These are phyloP conservation scores for Noccaea caerulescens DNA, from an alignment of 345 rosid species.

Conservation along the genomic window DNA sequence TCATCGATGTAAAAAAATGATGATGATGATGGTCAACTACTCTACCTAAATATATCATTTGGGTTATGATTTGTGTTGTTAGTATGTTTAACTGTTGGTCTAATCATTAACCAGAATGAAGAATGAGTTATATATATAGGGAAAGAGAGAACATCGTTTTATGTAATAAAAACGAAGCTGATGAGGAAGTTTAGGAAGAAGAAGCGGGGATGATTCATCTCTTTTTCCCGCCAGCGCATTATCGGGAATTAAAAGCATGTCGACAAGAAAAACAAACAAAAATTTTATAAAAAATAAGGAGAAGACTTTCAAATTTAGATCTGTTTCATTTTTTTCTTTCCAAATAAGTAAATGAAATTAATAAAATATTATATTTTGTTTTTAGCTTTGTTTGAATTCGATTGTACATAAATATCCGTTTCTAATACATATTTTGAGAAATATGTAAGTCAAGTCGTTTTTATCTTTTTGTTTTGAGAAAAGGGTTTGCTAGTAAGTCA, in stretches of 20 bases:
- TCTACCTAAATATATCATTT: slow-evolving; percentile 16
- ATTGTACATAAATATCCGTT: not conserved
- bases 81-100: not conserved
- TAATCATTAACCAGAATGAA: slow-evolving; percentile 4
- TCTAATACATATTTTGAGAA: too few species aligned
- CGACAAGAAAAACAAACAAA: not conserved
- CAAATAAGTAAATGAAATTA: not conserved
- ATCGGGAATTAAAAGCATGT: not conserved
- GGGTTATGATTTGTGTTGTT: not conserved
- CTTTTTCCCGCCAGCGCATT: slow-evolving; percentile 12
- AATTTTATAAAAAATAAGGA: not conserved
- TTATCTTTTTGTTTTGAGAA: too few species aligned
- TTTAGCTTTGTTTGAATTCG: too few species aligned
- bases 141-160: not conserved
- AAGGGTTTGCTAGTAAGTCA: too few species aligned
- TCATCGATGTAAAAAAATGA: slow-evolving; percentile 25
- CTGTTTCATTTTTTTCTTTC: not conserved
- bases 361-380: too few species aligned
- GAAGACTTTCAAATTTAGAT: not conserved
- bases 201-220: slow-evolving; percentile 2
- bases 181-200: slow-evolving; percentile 20
- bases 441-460: too few species aligned
- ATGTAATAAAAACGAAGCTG: slow-evolving; percentile 1
- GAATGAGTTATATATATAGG: not conserved
- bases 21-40: not conserved